phyloP scores from a whole-genome alignment of 352 stramenopile genomes.

The Pilasporangium apinafurcum region DNA sequence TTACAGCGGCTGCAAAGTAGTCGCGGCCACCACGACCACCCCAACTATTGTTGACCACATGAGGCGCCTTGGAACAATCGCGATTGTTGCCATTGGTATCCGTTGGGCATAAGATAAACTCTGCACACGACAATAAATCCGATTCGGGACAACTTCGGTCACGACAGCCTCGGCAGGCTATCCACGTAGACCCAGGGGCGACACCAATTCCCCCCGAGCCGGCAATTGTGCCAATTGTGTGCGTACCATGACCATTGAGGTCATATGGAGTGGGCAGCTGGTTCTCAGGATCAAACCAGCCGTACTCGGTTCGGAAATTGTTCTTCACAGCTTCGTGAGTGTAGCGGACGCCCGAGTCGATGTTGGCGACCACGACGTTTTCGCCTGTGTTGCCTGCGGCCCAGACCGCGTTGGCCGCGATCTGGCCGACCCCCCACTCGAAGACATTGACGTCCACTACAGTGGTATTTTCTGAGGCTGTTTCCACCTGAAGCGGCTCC shows the following conservation, averaged over 20 bases:
- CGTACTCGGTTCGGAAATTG: slow-evolving; percentile 6
- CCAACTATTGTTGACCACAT: slow-evolving; percentile 62
- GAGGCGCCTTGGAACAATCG: slow-evolving; percentile 34
- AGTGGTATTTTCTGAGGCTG: background rate
- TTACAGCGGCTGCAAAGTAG: slow-evolving; percentile 24
- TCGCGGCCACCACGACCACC: slow-evolving; percentile 18
- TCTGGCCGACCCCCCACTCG: slow-evolving; percentile 10
- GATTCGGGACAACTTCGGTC: slow-evolving; percentile 6
- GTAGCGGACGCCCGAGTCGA: slow-evolving; percentile 9
- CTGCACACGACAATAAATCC: slow-evolving; percentile 24
- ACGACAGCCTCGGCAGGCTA: slow-evolving; percentile 6
- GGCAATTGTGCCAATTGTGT: slow-evolving; percentile 9
- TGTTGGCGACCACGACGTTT: slow-evolving; percentile 9
- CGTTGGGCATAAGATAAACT: slow-evolving; percentile 60
- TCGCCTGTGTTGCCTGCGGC: slow-evolving; percentile 3
- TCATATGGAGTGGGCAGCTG: slow-evolving; percentile 5
- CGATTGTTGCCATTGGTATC: slow-evolving; percentile 40
- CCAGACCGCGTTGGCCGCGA: slow-evolving; percentile 4
- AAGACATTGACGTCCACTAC: background rate
- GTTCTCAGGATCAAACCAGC: slow-evolving; percentile 9
- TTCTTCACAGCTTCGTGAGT: slow-evolving; percentile 4
- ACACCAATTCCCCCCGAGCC: slow-evolving; percentile 8
- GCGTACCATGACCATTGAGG: slow-evolving; percentile 7
- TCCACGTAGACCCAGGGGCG: slow-evolving; percentile 7
- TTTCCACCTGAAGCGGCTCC: background rate